Evolutionary conservation across 2,329 filamentous ascomycete genomes (phyloP), one percentile per base, ranked within the genome.

Genomic region (Hypomyces rosellus): DNA sequence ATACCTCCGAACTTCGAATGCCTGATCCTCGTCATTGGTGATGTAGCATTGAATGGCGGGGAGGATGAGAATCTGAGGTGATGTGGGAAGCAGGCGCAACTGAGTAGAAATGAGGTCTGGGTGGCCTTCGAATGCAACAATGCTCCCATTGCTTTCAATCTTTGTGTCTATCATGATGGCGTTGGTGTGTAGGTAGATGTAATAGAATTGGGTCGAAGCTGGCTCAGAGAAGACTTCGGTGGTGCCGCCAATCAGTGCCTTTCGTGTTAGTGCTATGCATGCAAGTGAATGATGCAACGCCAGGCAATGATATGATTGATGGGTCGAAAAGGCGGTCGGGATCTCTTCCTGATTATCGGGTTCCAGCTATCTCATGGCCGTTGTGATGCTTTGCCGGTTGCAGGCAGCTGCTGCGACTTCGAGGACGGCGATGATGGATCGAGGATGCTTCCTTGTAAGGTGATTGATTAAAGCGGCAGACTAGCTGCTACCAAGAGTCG

Each of bases 71-170:
- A 85, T 75, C 50, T 82, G 76, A 0, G 76, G 65, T 1, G 80
- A 84, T 3, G 71, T 73, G 8, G 82, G 82, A 11, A 85, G 72
- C 3, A 85, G 71, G 43, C 75, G 75, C 37, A 85, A 66, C 57
- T 85, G 82, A 3, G 78, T 82, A 20, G 76, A 74, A 30, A 85
- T 70, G 30, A 71, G 67, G 42, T 82, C 75, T 20, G 65, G 58
- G 33, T 78, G 71, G 5, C 82, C 82, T 59, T 85, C 82, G 50
- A 85, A 74, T 54, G 81, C 79, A 47, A 85, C 71, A 48, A 85
- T 65, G 59, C 72, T 77, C 43, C 80, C 80, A 43, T 59, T 49
- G 33, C 54, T 46, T n/a, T 58, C 56, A 46, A 58, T 56, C 52
- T 59, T 50, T 38, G 52, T 49, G 41, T 50, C 50, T 34, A 57